Conservation (phyloP, 768 basidiomycete genomes). For the Infundibulicybe gibba region DNA sequence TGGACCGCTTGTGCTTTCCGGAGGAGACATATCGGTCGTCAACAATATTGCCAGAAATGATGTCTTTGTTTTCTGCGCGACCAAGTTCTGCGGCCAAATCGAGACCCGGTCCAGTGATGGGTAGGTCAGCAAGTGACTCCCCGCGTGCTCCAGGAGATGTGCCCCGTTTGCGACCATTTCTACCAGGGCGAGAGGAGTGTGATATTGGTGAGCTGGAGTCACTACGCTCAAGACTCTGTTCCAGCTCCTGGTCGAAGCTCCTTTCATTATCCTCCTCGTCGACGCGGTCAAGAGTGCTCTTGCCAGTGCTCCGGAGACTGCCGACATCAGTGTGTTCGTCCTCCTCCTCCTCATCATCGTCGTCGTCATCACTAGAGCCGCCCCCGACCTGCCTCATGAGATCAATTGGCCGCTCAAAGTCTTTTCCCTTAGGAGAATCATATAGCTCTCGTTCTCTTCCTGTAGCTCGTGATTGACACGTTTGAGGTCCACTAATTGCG, state of each 20-base stretch:
- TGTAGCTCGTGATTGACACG: conserved; percentile 83
- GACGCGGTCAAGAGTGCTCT: conserved; percentile 60
- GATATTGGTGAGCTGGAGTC: conserved; percentile 34
- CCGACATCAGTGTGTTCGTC: conserved; percentile 45
- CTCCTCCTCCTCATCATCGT: conserved; percentile 38
- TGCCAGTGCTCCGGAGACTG: conserved; percentile 53
- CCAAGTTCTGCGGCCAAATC: conserved; percentile 91
- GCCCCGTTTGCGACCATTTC: conserved; percentile 45
- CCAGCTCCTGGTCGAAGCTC: conserved; percentile 32
- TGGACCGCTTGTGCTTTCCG: conserved; percentile 45
- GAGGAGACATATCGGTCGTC: conserved; percentile 49
- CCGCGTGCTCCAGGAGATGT: conserved; percentile 46
- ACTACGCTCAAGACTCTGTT: conserved; percentile 30
- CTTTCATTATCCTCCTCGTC: conserved; percentile 53
- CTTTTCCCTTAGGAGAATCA: conserved; percentile 88
- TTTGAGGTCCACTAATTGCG: conserved; percentile 84
- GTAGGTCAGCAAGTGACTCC: conserved; percentile 82
- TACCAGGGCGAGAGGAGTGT: conserved; percentile 38
- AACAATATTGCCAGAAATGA: conserved; percentile 51
- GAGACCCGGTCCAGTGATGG: conserved; percentile 84
- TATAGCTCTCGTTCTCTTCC: conserved; percentile 97
- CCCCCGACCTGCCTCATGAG: conserved; percentile 65
- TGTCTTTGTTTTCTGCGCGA: conserved; percentile 86
- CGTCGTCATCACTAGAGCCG: conserved; percentile 25
- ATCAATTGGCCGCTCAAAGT: conserved; percentile 89